phyloP scores from a whole-genome alignment of 1,139 yeast species.

The Suhomyces guaymorum region DNA sequence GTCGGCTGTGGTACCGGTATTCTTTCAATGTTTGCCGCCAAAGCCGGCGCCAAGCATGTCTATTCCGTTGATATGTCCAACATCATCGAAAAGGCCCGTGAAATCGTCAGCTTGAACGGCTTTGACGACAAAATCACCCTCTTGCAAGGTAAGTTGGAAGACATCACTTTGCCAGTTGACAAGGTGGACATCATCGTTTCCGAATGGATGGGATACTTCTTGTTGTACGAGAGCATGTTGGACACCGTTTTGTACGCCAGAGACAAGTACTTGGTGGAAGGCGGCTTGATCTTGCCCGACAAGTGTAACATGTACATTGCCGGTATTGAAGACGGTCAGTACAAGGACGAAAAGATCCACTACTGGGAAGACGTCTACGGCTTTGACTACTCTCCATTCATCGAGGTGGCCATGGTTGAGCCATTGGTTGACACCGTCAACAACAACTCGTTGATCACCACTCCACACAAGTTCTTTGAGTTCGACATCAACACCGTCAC shows the following conservation, averaged over 20 bases:
- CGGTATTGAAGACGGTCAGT: slow-evolving; percentile 91
- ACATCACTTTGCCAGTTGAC: slow-evolving; percentile 74
- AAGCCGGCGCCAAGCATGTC: slow-evolving; percentile 96
- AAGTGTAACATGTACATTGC: slow-evolving; percentile 89
- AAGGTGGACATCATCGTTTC: slow-evolving; percentile 92
- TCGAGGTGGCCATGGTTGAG: slow-evolving; percentile 79
- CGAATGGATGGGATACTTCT: slow-evolving; percentile 99
- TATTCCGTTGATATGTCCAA: slow-evolving; percentile 97
- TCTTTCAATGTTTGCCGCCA: slow-evolving; percentile 96
- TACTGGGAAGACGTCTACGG: slow-evolving; percentile 98
- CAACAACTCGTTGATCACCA: slow-evolving; percentile 71
- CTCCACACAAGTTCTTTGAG: slow-evolving; percentile 68
- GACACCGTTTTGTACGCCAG: slow-evolving; percentile 95
- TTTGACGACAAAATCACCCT: slow-evolving; percentile 84
- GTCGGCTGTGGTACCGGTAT: slow-evolving; percentile 99
- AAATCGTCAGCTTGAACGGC: slow-evolving; percentile 83
- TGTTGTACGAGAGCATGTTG: slow-evolving; percentile 95
- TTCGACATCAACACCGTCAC: slow-evolving; percentile 89
- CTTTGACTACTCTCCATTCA: slow-evolving; percentile 80
- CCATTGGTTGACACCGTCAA: slow-evolving; percentile 95
- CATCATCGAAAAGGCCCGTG: slow-evolving; percentile 90
- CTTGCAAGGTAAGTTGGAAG: slow-evolving; percentile 92
- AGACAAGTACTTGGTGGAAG: slow-evolving; percentile 82
- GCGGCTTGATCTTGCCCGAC: slow-evolving; percentile 94
- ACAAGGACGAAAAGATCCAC: slow-evolving; percentile 88